phyloP scores from a whole-genome alignment of 805 yeast species.

The Teunomyces funiuensis region DNA sequence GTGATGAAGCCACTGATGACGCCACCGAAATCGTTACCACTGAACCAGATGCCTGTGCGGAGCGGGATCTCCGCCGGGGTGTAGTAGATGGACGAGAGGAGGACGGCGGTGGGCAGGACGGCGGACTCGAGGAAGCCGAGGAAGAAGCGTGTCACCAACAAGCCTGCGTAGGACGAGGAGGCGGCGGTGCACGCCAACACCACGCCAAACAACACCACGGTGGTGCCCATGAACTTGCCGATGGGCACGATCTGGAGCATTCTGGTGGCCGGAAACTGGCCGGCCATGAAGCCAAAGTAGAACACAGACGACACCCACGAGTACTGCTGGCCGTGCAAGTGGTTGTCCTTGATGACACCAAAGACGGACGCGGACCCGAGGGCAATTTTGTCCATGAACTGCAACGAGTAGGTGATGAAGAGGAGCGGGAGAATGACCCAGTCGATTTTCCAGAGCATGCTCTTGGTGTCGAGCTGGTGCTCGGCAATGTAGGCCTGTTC shows the following conservation, averaged over 20 bases:
- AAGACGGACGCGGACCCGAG: slow-evolving; percentile 9
- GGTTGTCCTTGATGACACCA: slow-evolving; percentile 7
- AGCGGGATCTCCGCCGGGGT: slow-evolving; percentile 5
- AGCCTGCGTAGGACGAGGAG: not conserved
- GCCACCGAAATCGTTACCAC: slow-evolving; percentile 6
- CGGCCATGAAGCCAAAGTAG: slow-evolving; percentile 11
- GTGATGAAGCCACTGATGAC: slow-evolving; percentile 11
- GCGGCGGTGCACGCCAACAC: slow-evolving; percentile 3
- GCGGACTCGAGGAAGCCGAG: slow-evolving; percentile 9
- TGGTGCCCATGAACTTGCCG: not conserved
- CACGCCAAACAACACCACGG: slow-evolving; percentile 4
- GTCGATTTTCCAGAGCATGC: slow-evolving; percentile 11
- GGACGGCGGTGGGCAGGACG: slow-evolving; percentile 6
- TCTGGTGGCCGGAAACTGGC: slow-evolving; percentile 9
- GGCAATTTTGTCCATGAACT: slow-evolving; percentile 9
- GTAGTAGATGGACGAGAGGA: slow-evolving; percentile 6
- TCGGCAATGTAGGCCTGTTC: not conserved
- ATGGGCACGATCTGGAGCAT: not conserved
- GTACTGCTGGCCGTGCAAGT: slow-evolving; percentile 9
- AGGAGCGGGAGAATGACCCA: slow-evolving; percentile 10
- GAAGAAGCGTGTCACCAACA: slow-evolving; percentile 7
- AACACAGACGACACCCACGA: slow-evolving; percentile 13
- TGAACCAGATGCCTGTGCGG: slow-evolving; percentile 6
- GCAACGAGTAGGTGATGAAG: slow-evolving; percentile 11
- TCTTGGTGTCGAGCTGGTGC: slow-evolving; percentile 2